Evolutionary conservation across 2,329 filamentous ascomycete genomes (phyloP).

Genomic region (Alternaria sp.): DNA sequence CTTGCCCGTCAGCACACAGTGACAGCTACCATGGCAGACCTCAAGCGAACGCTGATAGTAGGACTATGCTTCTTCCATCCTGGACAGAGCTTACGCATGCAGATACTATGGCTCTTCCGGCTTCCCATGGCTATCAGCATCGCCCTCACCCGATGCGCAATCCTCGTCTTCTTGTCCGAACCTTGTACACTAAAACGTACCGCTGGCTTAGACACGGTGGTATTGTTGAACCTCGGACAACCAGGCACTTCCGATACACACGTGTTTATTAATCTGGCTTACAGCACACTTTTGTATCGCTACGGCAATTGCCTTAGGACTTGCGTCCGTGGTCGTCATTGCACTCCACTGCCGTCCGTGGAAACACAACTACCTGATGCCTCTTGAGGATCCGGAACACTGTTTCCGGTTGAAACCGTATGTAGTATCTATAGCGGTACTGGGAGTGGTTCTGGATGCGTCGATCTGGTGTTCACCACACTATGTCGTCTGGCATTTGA

Average conservation of each 20-base stretch:
- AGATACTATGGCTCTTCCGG: conserved; percentile 36
- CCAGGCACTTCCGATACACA: background rate
- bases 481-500: conserved; percentile 37
- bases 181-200: conserved; percentile 31
- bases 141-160: conserved; percentile 30
- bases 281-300: conserved; percentile 30
- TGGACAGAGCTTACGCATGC: conserved; percentile 10
- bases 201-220: conserved; percentile 30
- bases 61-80: background rate
- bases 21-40: conserved; percentile 13
- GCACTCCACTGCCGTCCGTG: conserved; percentile 35
- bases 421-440: conserved; percentile 16
- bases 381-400: conserved; percentile 21
- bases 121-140: conserved; percentile 32
- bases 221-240: conserved; percentile 17
- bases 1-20: conserved; percentile 22
- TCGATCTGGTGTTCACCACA: conserved; percentile 38
- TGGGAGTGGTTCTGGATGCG: conserved; percentile 29
- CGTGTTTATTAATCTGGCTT: conserved; percentile 21
- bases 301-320: conserved; percentile 17
- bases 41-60: conserved; percentile 30
- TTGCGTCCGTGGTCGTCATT: conserved; percentile 19
- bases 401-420: conserved; percentile 32
- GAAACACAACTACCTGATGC: conserved; percentile 31
- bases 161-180: conserved; percentile 39